Conservation (phyloP, 768 basidiomycete species). For the Phanerodontia chrysosporium region DNA sequence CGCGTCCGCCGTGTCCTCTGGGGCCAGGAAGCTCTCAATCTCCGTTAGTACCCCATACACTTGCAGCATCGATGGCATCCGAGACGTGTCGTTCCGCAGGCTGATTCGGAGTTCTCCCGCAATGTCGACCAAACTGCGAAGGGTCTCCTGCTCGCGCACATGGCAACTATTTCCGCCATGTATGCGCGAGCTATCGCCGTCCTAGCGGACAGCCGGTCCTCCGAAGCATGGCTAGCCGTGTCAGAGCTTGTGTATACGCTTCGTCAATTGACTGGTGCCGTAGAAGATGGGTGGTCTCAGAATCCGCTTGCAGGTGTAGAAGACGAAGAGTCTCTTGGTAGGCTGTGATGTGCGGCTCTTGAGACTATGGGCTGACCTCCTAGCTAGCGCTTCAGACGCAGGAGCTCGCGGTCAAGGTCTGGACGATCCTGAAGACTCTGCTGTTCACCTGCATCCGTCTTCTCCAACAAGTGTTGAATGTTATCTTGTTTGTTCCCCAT, state of each 20-base stretch:
- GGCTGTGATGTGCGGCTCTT: slow-evolving; percentile 1
- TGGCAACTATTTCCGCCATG: slow-evolving; percentile 22
- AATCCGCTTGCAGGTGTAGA: slow-evolving; percentile 22
- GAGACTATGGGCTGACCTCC: neutral
- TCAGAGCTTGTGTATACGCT: slow-evolving; percentile 16
- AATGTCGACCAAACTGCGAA: slow-evolving; percentile 15
- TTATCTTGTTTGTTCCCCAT: neutral
- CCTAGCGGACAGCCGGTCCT: slow-evolving; percentile 21
- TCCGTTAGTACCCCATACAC: slow-evolving; percentile 9
- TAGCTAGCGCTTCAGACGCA: too few relatives aligned
- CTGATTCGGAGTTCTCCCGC: slow-evolving; percentile 8
- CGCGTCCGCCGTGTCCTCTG: slow-evolving; percentile 19
- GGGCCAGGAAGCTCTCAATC: neutral
- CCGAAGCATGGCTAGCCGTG: slow-evolving; percentile 24
- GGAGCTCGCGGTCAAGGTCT: slow-evolving; percentile 46
- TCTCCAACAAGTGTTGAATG: slow-evolving; percentile 50
- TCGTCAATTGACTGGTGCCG: slow-evolving; percentile 14
- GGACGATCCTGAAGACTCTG: slow-evolving; percentile 69
- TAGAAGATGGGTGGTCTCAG: slow-evolving; percentile 26
- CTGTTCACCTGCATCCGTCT: slow-evolving; percentile 75
- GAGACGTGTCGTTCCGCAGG: neutral
- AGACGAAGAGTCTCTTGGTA: slow-evolving; percentile 29
- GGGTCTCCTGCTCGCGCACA: slow-evolving; percentile 20
- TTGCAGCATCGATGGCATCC: neutral
- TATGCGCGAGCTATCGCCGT: slow-evolving; percentile 21